Evolutionary conservation across 2,329 filamentous ascomycete genomes (phyloP), one percentile per base, ranked within the genome.

Genomic region (Colletotrichum sublineola): DNA sequence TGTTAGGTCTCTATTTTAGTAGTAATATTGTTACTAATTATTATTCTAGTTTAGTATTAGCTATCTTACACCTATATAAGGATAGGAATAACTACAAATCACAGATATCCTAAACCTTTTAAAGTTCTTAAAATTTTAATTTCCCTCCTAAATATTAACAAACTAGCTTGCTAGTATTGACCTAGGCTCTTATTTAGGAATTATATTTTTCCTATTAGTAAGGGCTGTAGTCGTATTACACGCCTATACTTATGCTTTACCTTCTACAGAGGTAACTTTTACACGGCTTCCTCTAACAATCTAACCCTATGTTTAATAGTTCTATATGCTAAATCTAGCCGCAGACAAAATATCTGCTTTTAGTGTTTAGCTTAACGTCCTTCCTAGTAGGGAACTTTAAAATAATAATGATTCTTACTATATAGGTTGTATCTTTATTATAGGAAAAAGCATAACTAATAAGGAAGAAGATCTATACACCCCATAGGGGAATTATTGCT

Each of bases 341-440:
- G 31, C 14, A 38, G 60, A 63, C 18, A 63, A 63, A 31, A 52
- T 63, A 52, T 63, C 60, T 9, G 44, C 60, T 15, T 63, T 63
- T 24, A 31, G 44, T 4, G 8, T 52, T 40, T 44, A 44, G 31
- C 14, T 38, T 29, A 12, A 2, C 29, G 58, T 29, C 42, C 11
- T 20, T 48, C 8, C 42, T 15, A 31, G 31, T 18, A 29, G 58
- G 18, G 42, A 29, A 29, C 42, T 50, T 50, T 31, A 33, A 14
- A n/a, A 50, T 3, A 36, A 42, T 42, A 18, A 38, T 36, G 29
- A 29, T 24, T 50, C 58, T 18, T 18, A 63, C 29, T 36, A 33
- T 52, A 31, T 63, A 33, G 52, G 44, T 52, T 8, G 38, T 50
- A 40, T 12, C 44, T 9, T 11, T 38, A 52, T 63, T 29, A 3